Evolutionary conservation across 306 rosid species (phyloP), one percentile per base, ranked within the genome.

Genomic region (Hippophae gyantsensis): DNA sequence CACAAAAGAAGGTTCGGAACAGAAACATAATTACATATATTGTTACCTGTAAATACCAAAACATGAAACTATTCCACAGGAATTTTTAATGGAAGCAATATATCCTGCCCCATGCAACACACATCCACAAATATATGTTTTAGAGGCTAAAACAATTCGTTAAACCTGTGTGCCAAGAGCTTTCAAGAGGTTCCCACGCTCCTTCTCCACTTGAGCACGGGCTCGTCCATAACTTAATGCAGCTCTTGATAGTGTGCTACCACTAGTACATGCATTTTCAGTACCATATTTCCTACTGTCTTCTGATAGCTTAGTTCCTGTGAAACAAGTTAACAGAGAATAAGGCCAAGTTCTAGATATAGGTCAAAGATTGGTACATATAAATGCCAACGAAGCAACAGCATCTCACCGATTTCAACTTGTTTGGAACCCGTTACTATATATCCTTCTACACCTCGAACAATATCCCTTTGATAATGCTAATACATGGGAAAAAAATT

Each of bases 381-480:
- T 32, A 65, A 6, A 63, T 52, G 10, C 56, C 42, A 62, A 12
- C 13, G 57, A 67, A 70, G 70, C 64, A 44, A 43, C 71, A 57
- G 52, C 60, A 68, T 72, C 79, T 68, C 63, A 79, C 98, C 98
- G 62, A 92, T 85, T 82, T 92, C 98, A 59, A 92, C 87, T 77
- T 92, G 95, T 79, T 92, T 92, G 66, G 96, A 92, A 59, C 98
- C 98, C 3, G 93, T 88, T 48, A 92, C 93, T 73, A 87, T 85
- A 78, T 87, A 87, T 62, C 96, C 96, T 74, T 92, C 98, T 52
- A 83, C 95, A 53, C 96, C 95, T 62, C 98, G 98, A 64, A 92
- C 98, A 65, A 92, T 83, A 73, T 87, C 98, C 71, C 98, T 83
- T 83, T 92, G 98, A 78, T 85, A 92, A 70, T 92, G 98, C 98